A percentile compares a stretch with the other conserved stretches of the same genome.
Evolutionary conservation across 2,329 filamentous ascomycete genomes (phyloP).

Genomic region (Allantophomopsis lycopodina): DNA sequence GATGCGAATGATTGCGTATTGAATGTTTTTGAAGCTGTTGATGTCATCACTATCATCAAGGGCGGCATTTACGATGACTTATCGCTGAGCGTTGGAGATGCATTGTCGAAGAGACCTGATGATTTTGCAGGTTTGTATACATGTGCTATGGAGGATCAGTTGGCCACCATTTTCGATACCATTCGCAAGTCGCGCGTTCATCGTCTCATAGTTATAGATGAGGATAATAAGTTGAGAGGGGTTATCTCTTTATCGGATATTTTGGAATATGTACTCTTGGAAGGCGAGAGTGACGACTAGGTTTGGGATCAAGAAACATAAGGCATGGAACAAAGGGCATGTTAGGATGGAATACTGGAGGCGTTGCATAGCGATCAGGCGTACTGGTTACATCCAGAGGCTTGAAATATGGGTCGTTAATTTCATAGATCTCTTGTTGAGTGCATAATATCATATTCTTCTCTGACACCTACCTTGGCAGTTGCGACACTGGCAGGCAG

Average conservation of each 20-base stretch:
- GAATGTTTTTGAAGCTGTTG: conserved; percentile 95
- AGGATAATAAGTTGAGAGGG: conserved; percentile 72
- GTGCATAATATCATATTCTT: not conserved
- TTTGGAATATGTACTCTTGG: conserved; percentile 80
- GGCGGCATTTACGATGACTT: conserved; percentile 87
- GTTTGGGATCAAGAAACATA: conserved; percentile 4
- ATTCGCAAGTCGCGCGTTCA: conserved; percentile 92
- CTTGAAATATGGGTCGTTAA: conserved; percentile 8
- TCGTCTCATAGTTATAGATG: conserved; percentile 83
- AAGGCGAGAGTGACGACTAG: conserved; percentile 23
- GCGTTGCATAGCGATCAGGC: conserved; percentile 22
- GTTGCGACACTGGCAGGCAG: too few species aligned
- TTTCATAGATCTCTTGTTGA: conserved; percentile 13
- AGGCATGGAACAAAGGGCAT: too few species aligned
- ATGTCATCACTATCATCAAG: conserved; percentile 93
- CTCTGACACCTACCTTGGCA: too few species aligned
- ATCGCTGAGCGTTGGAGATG: conserved; percentile 74
- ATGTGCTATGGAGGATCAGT: conserved; percentile 77
- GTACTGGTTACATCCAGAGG: conserved; percentile 10
- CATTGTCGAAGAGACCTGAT: conserved; percentile 71
- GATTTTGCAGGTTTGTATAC: conserved; percentile 97
- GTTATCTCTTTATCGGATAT: conserved; percentile 94
- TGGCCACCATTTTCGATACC: conserved; percentile 94
- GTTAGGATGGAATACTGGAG: conserved; percentile 2
- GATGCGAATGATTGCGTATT: conserved; percentile 66